Conservation (phyloP, 148 eudicot species). For the Talinum fruticosum region DNA sequence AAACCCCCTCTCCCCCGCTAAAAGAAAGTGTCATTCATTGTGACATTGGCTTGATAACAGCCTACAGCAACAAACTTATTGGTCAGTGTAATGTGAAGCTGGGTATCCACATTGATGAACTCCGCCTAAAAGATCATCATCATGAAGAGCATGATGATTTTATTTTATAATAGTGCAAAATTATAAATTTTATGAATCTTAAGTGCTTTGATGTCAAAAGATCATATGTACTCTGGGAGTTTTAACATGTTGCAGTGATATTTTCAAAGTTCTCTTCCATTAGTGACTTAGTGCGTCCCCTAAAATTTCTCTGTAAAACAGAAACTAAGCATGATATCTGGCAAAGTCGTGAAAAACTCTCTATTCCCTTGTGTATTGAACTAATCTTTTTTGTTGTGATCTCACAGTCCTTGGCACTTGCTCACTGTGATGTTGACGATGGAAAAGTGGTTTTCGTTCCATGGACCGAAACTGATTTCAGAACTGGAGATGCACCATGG, state of each 20-base stretch:
- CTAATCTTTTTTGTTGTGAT: neutral
- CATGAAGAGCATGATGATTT: too few relatives aligned
- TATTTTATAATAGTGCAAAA: too few relatives aligned
- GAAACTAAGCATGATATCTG: too few relatives aligned
- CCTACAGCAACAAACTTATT: neutral
- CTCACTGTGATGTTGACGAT: slow-evolving; percentile 52
- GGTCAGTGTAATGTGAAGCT: neutral
- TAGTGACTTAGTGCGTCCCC: too few relatives aligned
- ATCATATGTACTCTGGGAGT: too few relatives aligned
- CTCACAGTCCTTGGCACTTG: slow-evolving; percentile 68
- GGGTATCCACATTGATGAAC: too few relatives aligned
- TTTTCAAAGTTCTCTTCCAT: too few relatives aligned
- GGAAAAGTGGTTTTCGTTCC: slow-evolving; percentile 87
- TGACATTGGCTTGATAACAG: neutral
- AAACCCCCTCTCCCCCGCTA: too few relatives aligned
- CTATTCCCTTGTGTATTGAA: neutral
- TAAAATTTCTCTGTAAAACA: too few relatives aligned
- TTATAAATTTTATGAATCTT: neutral
- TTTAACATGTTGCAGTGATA: too few relatives aligned
- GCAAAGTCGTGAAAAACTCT: neutral
- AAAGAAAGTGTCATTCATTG: neutral
- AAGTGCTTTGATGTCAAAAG: too few relatives aligned
- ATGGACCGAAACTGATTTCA: slow-evolving; percentile 85
- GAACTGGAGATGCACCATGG: slow-evolving; percentile 90
- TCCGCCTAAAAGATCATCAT: too few relatives aligned